Base-by-base conservation (phyloP, 2,329 filamentous ascomycete genomes). In the Arthroderma sp. region DNA sequence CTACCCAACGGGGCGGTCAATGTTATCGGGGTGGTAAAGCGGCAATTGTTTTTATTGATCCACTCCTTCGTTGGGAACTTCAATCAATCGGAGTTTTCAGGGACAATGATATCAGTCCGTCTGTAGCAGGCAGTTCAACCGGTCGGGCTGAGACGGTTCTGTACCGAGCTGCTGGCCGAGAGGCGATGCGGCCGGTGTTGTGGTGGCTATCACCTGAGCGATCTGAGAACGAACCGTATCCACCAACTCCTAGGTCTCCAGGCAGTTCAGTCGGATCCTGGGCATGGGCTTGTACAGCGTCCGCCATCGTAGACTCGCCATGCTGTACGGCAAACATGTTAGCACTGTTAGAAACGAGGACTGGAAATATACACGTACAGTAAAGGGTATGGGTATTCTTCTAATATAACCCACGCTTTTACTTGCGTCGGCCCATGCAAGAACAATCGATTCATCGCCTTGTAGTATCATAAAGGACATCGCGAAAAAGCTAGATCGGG, bases 391-490 rank as follows among this genome's bases (percentile, higher is more conserved):
- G 41, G 62, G 62, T 37, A 63, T 55, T 41, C 60, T 63, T 39
- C 63, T 69, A 17, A 71, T 57, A 54, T 64, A 71, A 0, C 67
- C 73, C 13, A 61, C 60, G 0, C 60, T 63, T 58, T 71, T 73
- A 0, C 63, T 61, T 4, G 66, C 57, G 57, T 74, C 73, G n/a
- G 67, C 65, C 73, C 73, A 74, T 1, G 70, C 70, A 55, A 75
- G 58, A 5, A 75, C 66, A 39, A 74, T 67, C 15, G 65, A 59
- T 19, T 72, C 71, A 47, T 74, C 73, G 35, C 72, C 71, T 0
- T 66, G 64, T 2, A 72, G 44, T 4, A 60, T 63, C 70, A 74
- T 72, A 41, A 71, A 74, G 1, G 64, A 62, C 70, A 75, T 70
- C 4, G 69, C 65, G 55, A 71, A 73, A 1, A 67, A 70, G 37